These are phyloP conservation scores for Tilletia setariae DNA, from an alignment of 1,284 basidiomycete species.

Conservation along the genomic window DNA sequence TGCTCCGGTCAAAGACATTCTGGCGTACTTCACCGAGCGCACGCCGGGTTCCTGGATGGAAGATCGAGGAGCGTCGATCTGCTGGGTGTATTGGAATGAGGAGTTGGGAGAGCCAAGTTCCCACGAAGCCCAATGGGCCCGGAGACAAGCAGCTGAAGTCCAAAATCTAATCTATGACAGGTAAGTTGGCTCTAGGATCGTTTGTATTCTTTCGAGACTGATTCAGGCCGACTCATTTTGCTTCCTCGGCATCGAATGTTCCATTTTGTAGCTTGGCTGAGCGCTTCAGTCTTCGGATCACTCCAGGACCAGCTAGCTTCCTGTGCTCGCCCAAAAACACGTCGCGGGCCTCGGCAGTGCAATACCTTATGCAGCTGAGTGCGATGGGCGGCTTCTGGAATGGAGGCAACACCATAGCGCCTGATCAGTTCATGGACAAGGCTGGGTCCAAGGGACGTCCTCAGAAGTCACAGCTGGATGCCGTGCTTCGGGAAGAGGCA, in stretches of 20 bases:
- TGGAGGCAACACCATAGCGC: not conserved
- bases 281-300: slow-evolving; percentile 50
- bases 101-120: slow-evolving; percentile 57
- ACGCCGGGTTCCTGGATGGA: slow-evolving; percentile 80
- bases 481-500: slow-evolving; percentile 6
- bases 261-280: slow-evolving; percentile 20
- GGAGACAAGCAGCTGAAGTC: slow-evolving; percentile 78
- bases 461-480: slow-evolving; percentile 1
- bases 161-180: slow-evolving; percentile 73
- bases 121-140: slow-evolving; percentile 70
- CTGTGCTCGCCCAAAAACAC: slow-evolving; percentile 79
- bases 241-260: not conserved
- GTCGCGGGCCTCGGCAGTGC: slow-evolving; percentile 72
- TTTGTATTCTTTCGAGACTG: not conserved
- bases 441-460: not conserved
- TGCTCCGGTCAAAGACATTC: slow-evolving; percentile 71
- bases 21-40: slow-evolving; percentile 73
- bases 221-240: slow-evolving; percentile 18
- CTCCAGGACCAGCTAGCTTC: slow-evolving; percentile 56
- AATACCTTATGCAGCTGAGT: slow-evolving; percentile 42
- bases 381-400: slow-evolving; percentile 26
- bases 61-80: slow-evolving; percentile 75
- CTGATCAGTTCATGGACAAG: not conserved
- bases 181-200: not conserved
- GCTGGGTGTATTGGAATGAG: slow-evolving; percentile 75